These are phyloP conservation scores for Lycium ferocissimum DNA, from an alignment of 257 asterid species.

Conservation along the genomic window DNA sequence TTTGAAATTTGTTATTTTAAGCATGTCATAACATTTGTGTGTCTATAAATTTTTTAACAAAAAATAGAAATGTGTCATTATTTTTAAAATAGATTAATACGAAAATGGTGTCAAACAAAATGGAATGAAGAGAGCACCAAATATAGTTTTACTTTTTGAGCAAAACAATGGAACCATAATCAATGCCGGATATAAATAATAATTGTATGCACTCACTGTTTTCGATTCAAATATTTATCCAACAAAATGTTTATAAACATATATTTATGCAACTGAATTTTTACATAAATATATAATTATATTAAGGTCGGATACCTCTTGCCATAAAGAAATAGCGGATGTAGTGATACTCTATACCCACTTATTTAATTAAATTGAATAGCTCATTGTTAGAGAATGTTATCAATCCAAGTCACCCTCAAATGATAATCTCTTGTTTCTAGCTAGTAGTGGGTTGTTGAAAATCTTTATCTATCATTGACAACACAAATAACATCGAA, in stretches of 20 bases:
- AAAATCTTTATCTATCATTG: not conserved
- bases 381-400: no score
- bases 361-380: no score
- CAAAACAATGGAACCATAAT: not conserved
- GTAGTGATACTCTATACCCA: not conserved
- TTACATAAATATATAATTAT: no score
- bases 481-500: not conserved
- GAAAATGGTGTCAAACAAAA: no score
- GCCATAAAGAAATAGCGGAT: not conserved
- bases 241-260: no score
- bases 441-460: constrained; percentile 8
- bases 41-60: no score
- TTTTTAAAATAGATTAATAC: no score
- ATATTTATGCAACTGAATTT: not conserved
- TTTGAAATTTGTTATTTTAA: not conserved
- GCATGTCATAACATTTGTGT: no score
- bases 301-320: no score
- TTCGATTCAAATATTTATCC: not conserved
- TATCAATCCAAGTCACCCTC: not conserved
- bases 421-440: not conserved
- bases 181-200: not conserved
- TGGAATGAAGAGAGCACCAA: not conserved
- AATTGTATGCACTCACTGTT: not conserved
- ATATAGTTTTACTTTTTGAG: not conserved
- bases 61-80: no score